Evolutionary conservation across 805 yeast species (phyloP), one percentile per base, ranked within the genome.

Genomic region (Babjeviella inositovora): DNA sequence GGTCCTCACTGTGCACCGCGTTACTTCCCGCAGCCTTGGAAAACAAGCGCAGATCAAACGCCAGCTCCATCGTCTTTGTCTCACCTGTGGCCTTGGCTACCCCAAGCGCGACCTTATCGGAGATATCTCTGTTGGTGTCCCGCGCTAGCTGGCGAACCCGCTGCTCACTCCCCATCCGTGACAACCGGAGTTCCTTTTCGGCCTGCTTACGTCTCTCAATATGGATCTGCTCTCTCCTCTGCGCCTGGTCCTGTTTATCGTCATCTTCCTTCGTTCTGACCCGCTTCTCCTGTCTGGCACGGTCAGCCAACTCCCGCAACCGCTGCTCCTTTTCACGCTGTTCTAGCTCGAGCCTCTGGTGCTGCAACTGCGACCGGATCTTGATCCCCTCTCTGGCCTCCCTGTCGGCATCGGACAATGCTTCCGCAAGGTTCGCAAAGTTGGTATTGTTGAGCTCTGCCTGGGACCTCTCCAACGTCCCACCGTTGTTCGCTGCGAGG

Each of bases 391-490:
- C 61, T 23, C 76, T 50, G 2, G 76, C 75, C 24, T 60, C 53
- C 13, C 53, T 47, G 24, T 70, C 87, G 1, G 90, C 93, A 9
- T 50, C 48, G 24, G 68, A 73, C 24, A 87, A 53, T 0, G 96
- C 94, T 23, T 60, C 64, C 1, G 84, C 66, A 13, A 87, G 55
- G 15, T 59, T 53, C 3, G 66, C 57, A 39, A 75, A 72, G 21
- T 69, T 69, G 26, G 67, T 66, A 28, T 66, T 59, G n/a, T n/a
- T n/a, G n/a, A n/a, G n/a, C n/a, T n/a, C n/a, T n/a, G n/a, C n/a
- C n/a, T n/a, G n/a, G n/a, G n/a, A n/a, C n/a, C n/a, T n/a, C n/a
- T n/a, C n/a, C 24, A 73, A 59, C 11, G 53, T 46, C 10, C 33
- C 46, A 1, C 57, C 57, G 25, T 54, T 61, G 8, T 62, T 60